Evolutionary conservation across 2,329 filamentous ascomycete genomes (phyloP).

Genomic region (Aureobasidium sp.): DNA sequence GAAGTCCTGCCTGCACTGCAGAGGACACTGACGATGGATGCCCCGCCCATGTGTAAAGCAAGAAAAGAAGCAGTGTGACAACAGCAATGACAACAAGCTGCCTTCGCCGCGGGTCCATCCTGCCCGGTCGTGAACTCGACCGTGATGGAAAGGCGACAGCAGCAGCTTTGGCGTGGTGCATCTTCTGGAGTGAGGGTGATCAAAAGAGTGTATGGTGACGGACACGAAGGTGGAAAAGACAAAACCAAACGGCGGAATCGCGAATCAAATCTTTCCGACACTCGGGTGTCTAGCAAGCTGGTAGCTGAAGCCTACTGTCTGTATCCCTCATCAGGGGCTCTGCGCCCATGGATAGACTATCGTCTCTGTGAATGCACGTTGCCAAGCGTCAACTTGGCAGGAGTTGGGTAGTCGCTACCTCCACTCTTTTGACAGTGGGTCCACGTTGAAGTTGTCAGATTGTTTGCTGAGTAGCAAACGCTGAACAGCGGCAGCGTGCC

Average conservation of each 20-base stretch:
- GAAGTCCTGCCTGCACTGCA: not conserved
- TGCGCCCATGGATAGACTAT: not conserved
- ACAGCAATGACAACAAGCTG: not conserved
- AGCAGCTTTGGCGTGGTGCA: conserved; percentile 2
- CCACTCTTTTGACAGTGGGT: not conserved
- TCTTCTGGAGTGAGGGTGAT: not conserved
- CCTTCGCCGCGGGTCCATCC: not conserved
- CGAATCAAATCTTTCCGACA: not conserved
- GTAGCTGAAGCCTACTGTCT: not conserved
- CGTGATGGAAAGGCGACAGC: not conserved
- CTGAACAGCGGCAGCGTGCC: not conserved
- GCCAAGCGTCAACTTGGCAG: conserved; percentile 8
- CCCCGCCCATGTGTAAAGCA: not conserved
- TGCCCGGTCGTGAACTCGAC: not conserved
- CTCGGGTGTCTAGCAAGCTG: not conserved
- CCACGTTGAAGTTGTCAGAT: not conserved
- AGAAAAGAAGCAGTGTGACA: not conserved
- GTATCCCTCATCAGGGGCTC: not conserved
- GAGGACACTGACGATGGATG: not conserved
- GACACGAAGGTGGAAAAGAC: conserved; percentile 7
- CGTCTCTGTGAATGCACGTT: conserved; percentile 1
- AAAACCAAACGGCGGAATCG: not conserved
- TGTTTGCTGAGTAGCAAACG: not conserved
- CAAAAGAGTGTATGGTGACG: not conserved
- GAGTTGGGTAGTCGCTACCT: not conserved